A percentile compares a stretch with the other conserved stretches of the same genome.
These are phyloP conservation scores for Aphanoascus verrucosus DNA, from an alignment of 2,329 filamentous ascomycete genomes.

Conservation along the genomic window DNA sequence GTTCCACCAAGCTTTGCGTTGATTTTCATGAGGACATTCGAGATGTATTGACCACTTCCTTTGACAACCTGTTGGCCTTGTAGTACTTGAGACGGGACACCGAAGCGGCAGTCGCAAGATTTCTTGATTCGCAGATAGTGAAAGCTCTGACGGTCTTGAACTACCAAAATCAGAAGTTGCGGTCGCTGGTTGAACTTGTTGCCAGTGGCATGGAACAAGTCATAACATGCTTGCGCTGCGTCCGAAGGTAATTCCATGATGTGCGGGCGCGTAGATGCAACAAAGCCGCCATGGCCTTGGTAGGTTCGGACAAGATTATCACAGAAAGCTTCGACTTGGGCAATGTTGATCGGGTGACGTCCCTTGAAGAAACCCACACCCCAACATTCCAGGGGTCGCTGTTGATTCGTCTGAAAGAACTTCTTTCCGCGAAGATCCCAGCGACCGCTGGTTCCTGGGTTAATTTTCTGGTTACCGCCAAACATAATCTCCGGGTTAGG, in stretches of 20 bases:
- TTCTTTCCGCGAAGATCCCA: slow-evolving; percentile 81
- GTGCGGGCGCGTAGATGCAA: slow-evolving; percentile 39
- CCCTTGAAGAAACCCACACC: slow-evolving; percentile 57
- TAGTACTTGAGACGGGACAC: slow-evolving; percentile 75
- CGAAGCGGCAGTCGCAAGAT: slow-evolving; percentile 72
- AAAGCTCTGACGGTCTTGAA: slow-evolving; percentile 58
- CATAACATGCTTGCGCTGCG: slow-evolving; percentile 45
- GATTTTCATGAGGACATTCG: slow-evolving; percentile 92
- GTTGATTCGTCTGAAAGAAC: slow-evolving; percentile 57
- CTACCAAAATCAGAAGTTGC: slow-evolving; percentile 69
- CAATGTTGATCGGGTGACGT: slow-evolving; percentile 37
- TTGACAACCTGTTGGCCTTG: slow-evolving; percentile 58
- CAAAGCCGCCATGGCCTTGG: slow-evolving; percentile 48
- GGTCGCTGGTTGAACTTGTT: slow-evolving; percentile 48
- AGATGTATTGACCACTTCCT: slow-evolving; percentile 70
- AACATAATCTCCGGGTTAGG: slow-evolving; percentile 62
- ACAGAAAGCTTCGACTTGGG: slow-evolving; percentile 44
- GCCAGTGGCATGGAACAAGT: slow-evolving; percentile 47
- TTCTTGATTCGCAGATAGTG: slow-evolving; percentile 83
- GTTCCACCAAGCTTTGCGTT: slow-evolving; percentile 88
- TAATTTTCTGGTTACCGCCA: slow-evolving; percentile 41
- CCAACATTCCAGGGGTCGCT: slow-evolving; percentile 59
- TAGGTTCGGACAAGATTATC: slow-evolving; percentile 53
- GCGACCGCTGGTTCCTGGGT: slow-evolving; percentile 58
- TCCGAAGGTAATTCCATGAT: slow-evolving; percentile 36